Evolutionary conservation across 768 basidiomycete species (phyloP), one percentile per base, ranked within the genome.

Genomic region (Trametes elegans): DNA sequence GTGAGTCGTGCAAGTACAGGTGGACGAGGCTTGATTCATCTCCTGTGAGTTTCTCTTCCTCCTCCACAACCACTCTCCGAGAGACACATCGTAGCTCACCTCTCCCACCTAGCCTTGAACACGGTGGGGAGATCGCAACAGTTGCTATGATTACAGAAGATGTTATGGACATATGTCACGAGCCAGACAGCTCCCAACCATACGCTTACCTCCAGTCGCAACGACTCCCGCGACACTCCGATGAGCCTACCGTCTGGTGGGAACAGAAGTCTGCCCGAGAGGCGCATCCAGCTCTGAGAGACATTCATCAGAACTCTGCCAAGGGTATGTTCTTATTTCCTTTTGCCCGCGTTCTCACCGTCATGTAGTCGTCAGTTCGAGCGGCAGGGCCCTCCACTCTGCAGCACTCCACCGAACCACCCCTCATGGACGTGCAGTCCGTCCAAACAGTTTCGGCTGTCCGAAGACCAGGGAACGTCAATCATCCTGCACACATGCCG

Each of bases 131-230:
- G 11, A 2, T 21, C 24, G 3, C 40, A 3, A 13, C 38, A 35
- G 19, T 13, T 32, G 13, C 31, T 32, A 53, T 53, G 51, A 42
- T 53, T 26, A 35, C 31, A 6, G 51, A 53, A 7, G 51, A 53
- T 18, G 24, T 13, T 10, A 44, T 44, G 41, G 34, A 45, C 11
- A 11, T 44, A 38, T 53, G 9, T 26, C 32, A 36, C 6, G 51
- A 44, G 26, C 51, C 51, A 10, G 7, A 19, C 3, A 53, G 51
- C 51, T 53, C 51, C 9, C 51, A 53, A 34, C 42, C 50, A 8
- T 36, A 18, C 18, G 34, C 18, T 13, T 39, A 18, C 21, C 7
- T 39, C 38, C 26, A 27, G 13, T 21, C 13, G 2, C 11, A n/a
- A 14, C 3, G 38, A 18, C n/a, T 39, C 13, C 13, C 34, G n/a